Evolutionary conservation across 2,329 filamentous ascomycete genomes (phyloP), one percentile per base, ranked within the genome.

Genomic region (Aspergillus neoniger): DNA sequence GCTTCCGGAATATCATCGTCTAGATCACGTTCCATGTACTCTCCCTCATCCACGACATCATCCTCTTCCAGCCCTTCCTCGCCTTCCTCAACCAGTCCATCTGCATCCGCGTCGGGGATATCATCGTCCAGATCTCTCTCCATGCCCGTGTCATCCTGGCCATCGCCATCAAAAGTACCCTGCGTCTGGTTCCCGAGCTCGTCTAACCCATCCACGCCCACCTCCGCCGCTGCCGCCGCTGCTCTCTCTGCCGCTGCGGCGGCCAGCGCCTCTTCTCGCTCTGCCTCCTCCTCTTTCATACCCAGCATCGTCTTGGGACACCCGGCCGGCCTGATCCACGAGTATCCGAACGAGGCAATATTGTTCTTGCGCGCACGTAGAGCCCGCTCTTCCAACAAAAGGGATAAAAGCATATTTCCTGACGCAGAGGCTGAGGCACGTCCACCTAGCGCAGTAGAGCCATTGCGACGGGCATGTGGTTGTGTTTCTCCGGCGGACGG

Each of bases 321-420:
- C 7, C 94, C 95, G 0, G 92, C 92, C 0, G 95, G 95, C 60
- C 90, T 91, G 58, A 99, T 88, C 95, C 95, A 99, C 48, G 85
- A 86, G 66, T 88, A 90, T 62, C 95, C 95, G 72, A 96, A 97
- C 70, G 92, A 91, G 51, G 90, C 86, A 30, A 98, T 89, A 66
- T 94, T 92, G 51, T 86, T 79, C 70, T 93, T 92, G 50, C 94
- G 91, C 8, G 89, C 85, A 57, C 88, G 85, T 65, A 96, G 84
- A 60, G 87, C 85, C 62, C 87, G 84, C 78, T 98, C 95, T 73
- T 97, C 94, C 44, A 86, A 80, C 25, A 85, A 82, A 10, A 96
- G 85, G 2, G 88, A 83, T 9, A 89, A 85, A 3, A 96, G 86
- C 2, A 85, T 82, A 25, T 76, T 88, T 83, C 67, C 84, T 79